Evolutionary conservation across 192 early-diverging fungal species (phyloP).

Genomic region (Coemansia sp.): DNA sequence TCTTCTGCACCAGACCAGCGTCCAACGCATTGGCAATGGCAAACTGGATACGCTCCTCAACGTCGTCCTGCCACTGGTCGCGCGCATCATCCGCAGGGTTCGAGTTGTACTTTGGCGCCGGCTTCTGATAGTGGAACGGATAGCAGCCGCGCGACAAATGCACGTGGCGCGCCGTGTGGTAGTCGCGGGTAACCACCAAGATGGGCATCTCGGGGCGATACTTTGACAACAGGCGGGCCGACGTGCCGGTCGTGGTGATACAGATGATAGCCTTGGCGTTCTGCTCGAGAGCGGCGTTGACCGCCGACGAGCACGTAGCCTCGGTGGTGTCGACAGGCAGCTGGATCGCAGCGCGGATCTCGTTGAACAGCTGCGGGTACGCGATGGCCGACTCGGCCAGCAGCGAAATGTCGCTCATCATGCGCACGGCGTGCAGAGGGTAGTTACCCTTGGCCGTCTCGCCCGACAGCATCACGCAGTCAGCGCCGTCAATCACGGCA

Average conservation of each 20-base stretch:
- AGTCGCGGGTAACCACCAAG: conserved; percentile 84
- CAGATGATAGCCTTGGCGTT: conserved; percentile 88
- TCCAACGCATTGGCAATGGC: conserved; percentile 74
- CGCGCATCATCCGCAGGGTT: conserved; percentile 49
- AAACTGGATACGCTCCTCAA: conserved; percentile 74
- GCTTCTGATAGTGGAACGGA: conserved; percentile 69
- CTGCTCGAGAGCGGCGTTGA: conserved; percentile 77
- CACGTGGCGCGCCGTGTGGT: conserved; percentile 68
- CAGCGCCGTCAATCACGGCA: conserved; percentile 95
- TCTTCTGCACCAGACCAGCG: conserved; percentile 63
- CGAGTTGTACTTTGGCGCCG: conserved; percentile 25
- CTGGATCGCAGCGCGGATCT: conserved; percentile 73
- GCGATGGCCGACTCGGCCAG: conserved; percentile 92
- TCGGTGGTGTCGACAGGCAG: conserved; percentile 85
- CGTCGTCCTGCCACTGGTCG: conserved; percentile 80
- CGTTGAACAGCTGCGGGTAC: conserved; percentile 92
- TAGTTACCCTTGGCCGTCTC: conserved; percentile 96
- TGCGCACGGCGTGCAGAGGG: conserved; percentile 86
- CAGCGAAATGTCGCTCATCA: conserved; percentile 92
- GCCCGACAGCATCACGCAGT: conserved; percentile 99
- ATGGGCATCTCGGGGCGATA: conserved; percentile 92
- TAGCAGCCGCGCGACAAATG: conserved; percentile 82
- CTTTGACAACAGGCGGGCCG: conserved; percentile 88
- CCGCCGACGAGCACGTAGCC: conserved; percentile 89
- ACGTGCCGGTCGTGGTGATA: conserved; percentile 84